Base-by-base conservation (phyloP, 345 rosid species). In the Clarkia xantiana region DNA sequence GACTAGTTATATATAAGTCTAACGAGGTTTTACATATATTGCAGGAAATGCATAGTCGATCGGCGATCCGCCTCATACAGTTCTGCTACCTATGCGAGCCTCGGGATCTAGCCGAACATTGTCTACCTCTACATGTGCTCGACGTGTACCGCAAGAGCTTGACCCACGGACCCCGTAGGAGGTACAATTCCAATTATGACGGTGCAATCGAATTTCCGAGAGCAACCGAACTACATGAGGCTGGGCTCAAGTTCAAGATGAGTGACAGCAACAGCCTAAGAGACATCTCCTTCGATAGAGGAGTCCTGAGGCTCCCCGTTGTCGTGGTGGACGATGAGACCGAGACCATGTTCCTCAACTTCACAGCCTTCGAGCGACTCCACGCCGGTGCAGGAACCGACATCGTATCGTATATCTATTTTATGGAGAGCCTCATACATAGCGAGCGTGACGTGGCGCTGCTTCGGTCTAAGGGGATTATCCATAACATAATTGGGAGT, bases 211-310 rank as follows among this genome's bases (percentile, higher is more conserved):
- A n/a, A n/a, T n/a, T n/a, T n/a, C n/a, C n/a, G n/a, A n/a, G n/a
- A n/a, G 82, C 78, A n/a, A 65, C 67, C 1, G 74, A 72, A 65
- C 63, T 76, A 0, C 42, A 55, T 6, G 74, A 76, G 46, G 72
- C 71, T 0, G 78, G 76, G 42, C 67, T 76, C 58, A 10, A 54
- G 15, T 65, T 76, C 64, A 62, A 58, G 51, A 64, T 48, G 45
- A 67, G 67, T 10, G 47, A 39, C 15, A 67, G 40, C 0, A 14
- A 1, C 2, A 55, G 78, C 66, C 48, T 72, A 16, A 67, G 20
- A 50, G 72, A 67, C 54, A 70, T 76, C 19, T 64, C 70, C n/a
- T 76, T 76, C n/a, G n/a, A n/a, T n/a, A n/a, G n/a, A 62, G 51
- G 10, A 0, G 25, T 56, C 0, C 69, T 76, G 1, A 56, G 47